Evolutionary conservation across 176 grass and related monocot genomes (phyloP).

Genomic region (Eleusine indica): DNA sequence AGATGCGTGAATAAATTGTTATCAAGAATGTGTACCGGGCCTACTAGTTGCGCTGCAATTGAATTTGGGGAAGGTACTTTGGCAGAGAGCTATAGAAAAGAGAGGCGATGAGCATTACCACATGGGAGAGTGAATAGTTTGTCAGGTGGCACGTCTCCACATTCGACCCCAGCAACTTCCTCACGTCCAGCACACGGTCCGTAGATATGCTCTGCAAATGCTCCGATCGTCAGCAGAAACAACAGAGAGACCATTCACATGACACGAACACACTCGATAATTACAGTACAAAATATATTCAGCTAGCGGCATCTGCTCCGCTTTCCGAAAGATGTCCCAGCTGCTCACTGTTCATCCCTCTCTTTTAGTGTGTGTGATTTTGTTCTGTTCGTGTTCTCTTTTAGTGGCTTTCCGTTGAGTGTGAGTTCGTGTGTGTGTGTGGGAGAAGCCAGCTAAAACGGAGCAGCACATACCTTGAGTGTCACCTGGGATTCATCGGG

Average conservation of each 20-base stretch:
- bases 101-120: constrained; percentile 50
- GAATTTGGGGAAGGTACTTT: constrained; percentile 2
- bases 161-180: constrained; percentile 75
- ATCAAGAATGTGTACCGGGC: not conserved
- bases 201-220: constrained; percentile 79
- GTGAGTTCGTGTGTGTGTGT: not conserved
- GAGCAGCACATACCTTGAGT: constrained; percentile 76
- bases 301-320: not conserved
- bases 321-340: constrained; percentile 22
- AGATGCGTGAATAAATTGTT: not conserved
- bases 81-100: not conserved
- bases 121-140: constrained; percentile 86
- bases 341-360: no score
- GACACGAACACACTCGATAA: no score
- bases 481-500: constrained; percentile 82
- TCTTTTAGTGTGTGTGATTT: not conserved
- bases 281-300: not conserved
- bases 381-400: constrained; percentile 17
- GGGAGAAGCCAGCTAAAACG: constrained; percentile 20
- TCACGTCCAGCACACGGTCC: constrained; percentile 84
- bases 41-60: not conserved
- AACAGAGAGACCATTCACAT: not conserved
- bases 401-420: not conserved
- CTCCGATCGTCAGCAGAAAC: not conserved
- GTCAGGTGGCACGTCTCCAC: constrained; percentile 92